A percentile compares a stretch with the other conserved stretches of the same genome.
phyloP scores from a whole-genome alignment of 2,329 filamentous ascomycete genomes.

The Diaporthe sp. region DNA sequence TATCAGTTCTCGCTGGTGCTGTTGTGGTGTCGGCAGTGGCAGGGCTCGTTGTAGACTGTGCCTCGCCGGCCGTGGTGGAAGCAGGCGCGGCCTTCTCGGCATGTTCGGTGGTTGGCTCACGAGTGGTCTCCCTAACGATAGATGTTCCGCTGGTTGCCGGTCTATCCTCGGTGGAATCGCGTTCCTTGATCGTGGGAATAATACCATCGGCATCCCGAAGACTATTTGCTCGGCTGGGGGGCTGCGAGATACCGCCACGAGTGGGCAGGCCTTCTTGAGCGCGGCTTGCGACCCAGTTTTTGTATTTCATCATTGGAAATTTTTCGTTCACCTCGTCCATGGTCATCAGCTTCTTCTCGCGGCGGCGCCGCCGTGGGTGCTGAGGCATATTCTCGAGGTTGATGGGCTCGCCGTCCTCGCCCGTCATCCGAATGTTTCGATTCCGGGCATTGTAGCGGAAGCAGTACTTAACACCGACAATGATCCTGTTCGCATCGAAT shows the following conservation, averaged over 20 bases:
- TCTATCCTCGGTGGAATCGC: constrained; percentile 59
- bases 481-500: constrained; percentile 78
- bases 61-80: background rate
- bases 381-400: constrained; percentile 88
- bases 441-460: constrained; percentile 98
- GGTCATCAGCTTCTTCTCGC: constrained; percentile 98
- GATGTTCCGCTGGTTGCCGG: constrained; percentile 50
- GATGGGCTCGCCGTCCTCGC: constrained; percentile 88
- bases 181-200: constrained; percentile 61
- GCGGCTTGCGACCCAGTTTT: constrained; percentile 88
- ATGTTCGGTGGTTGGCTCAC: constrained; percentile 35
- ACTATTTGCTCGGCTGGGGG: constrained; percentile 80
- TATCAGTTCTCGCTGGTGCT: constrained; percentile 31
- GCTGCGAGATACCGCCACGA: constrained; percentile 84
- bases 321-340: constrained; percentile 99
- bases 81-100: constrained; percentile 32
- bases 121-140: constrained; percentile 49
- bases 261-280: constrained; percentile 88
- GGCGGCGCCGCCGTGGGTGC: constrained; percentile 85
- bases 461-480: constrained; percentile 99
- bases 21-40: constrained; percentile 42
- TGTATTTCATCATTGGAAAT: constrained; percentile 97
- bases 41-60: constrained; percentile 38
- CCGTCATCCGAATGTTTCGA: constrained; percentile 78
- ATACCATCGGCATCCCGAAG: constrained; percentile 76